phyloP scores from a whole-genome alignment of 1,139 yeast species.

The Pichia sp. region DNA sequence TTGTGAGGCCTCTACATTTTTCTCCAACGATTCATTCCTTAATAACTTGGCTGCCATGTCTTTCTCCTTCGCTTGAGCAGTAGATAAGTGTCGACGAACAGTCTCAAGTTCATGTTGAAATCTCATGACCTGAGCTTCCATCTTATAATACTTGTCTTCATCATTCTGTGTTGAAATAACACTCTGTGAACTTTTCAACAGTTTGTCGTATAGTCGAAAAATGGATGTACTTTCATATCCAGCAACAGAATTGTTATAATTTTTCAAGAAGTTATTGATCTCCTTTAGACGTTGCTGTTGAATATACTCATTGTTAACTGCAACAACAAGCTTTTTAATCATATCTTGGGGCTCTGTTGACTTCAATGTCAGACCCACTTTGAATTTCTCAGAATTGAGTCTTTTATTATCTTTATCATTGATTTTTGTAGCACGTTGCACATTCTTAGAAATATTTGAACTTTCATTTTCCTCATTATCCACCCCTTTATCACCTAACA shows the following conservation, averaged over 20 bases:
- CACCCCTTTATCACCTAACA: constrained; percentile 13
- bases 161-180: background rate
- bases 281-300: constrained; percentile 29
- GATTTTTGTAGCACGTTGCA: too few species aligned
- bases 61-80: constrained; percentile 16
- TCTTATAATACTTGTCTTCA: background rate
- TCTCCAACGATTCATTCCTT: constrained; percentile 4
- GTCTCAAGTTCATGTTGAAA: constrained; percentile 11
- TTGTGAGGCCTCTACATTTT: background rate
- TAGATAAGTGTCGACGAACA: constrained; percentile 18
- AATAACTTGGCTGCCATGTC: constrained; percentile 4
- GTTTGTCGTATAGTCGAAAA: constrained; percentile 10
- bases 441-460: too few species aligned
- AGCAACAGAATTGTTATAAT: constrained; percentile 26
- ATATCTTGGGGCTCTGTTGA: constrained; percentile 26
- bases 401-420: background rate
- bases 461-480: background rate
- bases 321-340: constrained; percentile 24
- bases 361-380: constrained; percentile 22
- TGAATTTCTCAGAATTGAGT: constrained; percentile 7
- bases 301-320: constrained; percentile 29
- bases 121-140: constrained; percentile 1
- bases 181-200: constrained; percentile 3
- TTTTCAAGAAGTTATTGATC: constrained; percentile 23
- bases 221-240: constrained; percentile 7